Base-by-base conservation (phyloP, 805 yeast genomes). In the Nakazawaea molendinolei region DNA sequence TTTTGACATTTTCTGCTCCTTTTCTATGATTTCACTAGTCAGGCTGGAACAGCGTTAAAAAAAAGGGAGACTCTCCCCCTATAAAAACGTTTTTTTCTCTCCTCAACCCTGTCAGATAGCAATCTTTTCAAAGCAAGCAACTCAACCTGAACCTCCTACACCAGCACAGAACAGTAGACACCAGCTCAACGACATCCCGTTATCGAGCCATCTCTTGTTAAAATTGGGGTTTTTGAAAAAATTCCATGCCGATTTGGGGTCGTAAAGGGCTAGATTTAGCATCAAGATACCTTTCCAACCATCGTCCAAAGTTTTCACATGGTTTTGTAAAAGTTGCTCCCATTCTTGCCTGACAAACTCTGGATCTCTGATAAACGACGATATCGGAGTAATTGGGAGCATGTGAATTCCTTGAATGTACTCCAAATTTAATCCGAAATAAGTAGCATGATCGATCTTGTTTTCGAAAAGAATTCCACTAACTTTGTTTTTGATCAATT, bases 121-220 rank as follows among this genome's bases (percentile, higher is more conserved):
- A 15, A 27, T 15, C 12, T 8, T n/a, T n/a, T n/a, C n/a, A n/a
- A n/a, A n/a, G n/a, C n/a, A n/a, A 22, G n/a, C 32, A 10, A 20
- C 23, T 31, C 17, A 23, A 18, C 23, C 36, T 8, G n/a, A n/a
- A n/a, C 63, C 64, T 1, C 67, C 67, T 23, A 68, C 60, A 9
- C 71, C 79, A 3, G 76, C 95, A 33, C 79, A 65, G 45, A 73
- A 84, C 0, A 95, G 76, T 44, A 89, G 62, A 6, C 89, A 79
- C 95, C 95, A 87, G 0, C 95, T 79, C 44, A 78, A 60, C 12
- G 94, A 78, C 72, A 87, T 92, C 2, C 97, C 97, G 38, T 74
- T 76, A 49, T 89, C 97, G 36, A 89, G 70, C 47, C 69, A 71
- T 3, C 56, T 48, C 6, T 62, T 58, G 30, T 65, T 53, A 69